Evolutionary conservation across 441 rosid species (phyloP).

Genomic region (Aquilaria agallochum): DNA sequence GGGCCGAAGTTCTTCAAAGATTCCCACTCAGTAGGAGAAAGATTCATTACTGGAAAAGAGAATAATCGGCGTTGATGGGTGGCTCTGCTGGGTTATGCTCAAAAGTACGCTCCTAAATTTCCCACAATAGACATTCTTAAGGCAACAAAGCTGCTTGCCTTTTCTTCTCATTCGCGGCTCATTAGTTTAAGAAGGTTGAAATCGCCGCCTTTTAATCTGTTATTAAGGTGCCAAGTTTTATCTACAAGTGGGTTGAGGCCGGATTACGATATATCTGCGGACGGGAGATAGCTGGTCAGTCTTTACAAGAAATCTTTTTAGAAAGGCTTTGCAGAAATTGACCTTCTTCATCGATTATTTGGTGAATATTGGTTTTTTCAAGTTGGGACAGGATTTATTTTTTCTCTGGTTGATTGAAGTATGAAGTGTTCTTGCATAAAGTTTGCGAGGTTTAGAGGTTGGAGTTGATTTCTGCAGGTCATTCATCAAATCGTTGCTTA

Average conservation of each 20-base stretch:
- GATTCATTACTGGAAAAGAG: constrained; percentile 3
- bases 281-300: constrained; percentile 11
- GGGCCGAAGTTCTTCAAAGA: constrained; percentile 12
- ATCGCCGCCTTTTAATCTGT: constrained; percentile 19
- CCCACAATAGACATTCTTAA: not conserved
- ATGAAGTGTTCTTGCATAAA: constrained; percentile 2
- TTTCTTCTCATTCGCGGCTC: not conserved
- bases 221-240: constrained; percentile 16
- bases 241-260: constrained; percentile 17
- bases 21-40: constrained; percentile 8
- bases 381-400: not conserved
- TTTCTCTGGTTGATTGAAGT: constrained; percentile 3
- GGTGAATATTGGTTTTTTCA: constrained; percentile 6
- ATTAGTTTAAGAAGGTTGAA: constrained; percentile 7
- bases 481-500: not conserved
- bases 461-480: constrained; percentile 9
- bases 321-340: not conserved
- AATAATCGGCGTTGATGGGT: constrained; percentile 13
- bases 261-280: constrained; percentile 6
- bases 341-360: constrained; percentile 5
- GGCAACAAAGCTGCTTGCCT: constrained; percentile 1
- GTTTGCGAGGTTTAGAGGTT: constrained; percentile 1
- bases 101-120: not conserved
- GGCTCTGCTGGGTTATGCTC: constrained; percentile 15
- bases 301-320: constrained; percentile 8